phyloP scores from a whole-genome alignment of 805 yeast species.

The Debaryomyces hansenii region DNA sequence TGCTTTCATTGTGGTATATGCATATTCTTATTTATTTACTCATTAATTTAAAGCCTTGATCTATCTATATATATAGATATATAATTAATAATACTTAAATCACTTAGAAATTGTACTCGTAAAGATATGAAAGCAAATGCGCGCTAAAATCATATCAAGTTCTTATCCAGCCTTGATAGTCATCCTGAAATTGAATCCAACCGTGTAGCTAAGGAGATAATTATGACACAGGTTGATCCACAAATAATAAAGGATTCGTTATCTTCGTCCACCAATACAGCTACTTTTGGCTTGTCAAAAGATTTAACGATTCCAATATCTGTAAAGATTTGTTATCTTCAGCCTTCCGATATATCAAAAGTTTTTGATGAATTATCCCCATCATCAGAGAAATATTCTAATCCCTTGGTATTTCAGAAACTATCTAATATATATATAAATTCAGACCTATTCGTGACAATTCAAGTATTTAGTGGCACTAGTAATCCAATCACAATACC shows the following conservation, averaged over 20 bases:
- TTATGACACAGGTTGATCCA: neutral
- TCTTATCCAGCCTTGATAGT: neutral
- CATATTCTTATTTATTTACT: neutral
- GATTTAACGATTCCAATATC: constrained; percentile 33
- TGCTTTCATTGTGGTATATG: neutral
- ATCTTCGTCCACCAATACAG: constrained; percentile 17
- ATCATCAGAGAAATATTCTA: constrained; percentile 33
- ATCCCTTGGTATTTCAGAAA: constrained; percentile 34
- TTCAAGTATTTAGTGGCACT: constrained; percentile 31
- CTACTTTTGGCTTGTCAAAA: constrained; percentile 41
- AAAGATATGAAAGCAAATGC: neutral
- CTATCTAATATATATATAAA: constrained; percentile 29
- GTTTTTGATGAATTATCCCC: constrained; percentile 14
- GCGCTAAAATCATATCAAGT: neutral
- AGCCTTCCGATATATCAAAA: constrained; percentile 11
- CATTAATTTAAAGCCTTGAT: neutral
- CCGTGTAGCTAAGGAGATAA: no score
- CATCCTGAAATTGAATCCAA: neutral
- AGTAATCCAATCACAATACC: constrained; percentile 26
- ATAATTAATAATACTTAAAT: neutral
- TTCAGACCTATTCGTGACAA: constrained; percentile 35
- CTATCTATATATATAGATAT: neutral
- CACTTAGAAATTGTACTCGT: neutral
- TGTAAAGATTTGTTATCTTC: constrained; percentile 33
- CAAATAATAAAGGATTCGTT: constrained; percentile 2